Evolutionary conservation across 306 rosid species (phyloP), one percentile per base, ranked within the genome.

Genomic region (Fragaria ananassa): DNA sequence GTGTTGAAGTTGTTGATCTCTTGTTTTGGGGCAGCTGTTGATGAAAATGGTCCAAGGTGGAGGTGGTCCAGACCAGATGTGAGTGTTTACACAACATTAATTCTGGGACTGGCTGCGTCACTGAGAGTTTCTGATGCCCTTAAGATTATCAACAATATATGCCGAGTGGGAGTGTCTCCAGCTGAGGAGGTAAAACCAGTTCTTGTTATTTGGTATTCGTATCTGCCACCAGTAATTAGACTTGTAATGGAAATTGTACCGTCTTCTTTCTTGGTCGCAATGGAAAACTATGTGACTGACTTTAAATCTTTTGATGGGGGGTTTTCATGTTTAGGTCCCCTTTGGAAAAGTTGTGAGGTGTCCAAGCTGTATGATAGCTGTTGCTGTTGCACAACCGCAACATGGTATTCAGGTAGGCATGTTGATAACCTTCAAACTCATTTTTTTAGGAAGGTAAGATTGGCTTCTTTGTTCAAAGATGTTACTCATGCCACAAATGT

Each of bases 261-360:
- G 3, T 58, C 42, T 74, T 58, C 17, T 74, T 57, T 34, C 50
- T 31, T 47, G 47, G 62, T 19, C 15, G 17, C 41, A 2, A 5
- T 19, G 23, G 63, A 62, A 50, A 37, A 49, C 25, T 53, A 49
- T 65, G 12, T 4, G 8, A 10, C 69, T 51, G 25, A 27, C n/a
- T 66, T 83, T 21, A 45, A 19, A 39, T 53, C 83, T 53, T 11
- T 57, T 37, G 65, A 27, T 57, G 70, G 9, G 70, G 18, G 68
- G 21, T 6, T 72, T 69, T 60, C 60, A 15, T 78, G 79, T 82
- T 79, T 74, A 95, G 99, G 97, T 92, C 19, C 99, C 87, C 14
- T 95, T 95, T 83, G 99, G 99, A 71, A 95, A 90, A 88, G 89
- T 95, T 67, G 96, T 95, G 49, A 88, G 87, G 54, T 95, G 99